Base-by-base conservation (phyloP, 495 filamentous ascomycete species). In the Trichoderma parareesei region DNA sequence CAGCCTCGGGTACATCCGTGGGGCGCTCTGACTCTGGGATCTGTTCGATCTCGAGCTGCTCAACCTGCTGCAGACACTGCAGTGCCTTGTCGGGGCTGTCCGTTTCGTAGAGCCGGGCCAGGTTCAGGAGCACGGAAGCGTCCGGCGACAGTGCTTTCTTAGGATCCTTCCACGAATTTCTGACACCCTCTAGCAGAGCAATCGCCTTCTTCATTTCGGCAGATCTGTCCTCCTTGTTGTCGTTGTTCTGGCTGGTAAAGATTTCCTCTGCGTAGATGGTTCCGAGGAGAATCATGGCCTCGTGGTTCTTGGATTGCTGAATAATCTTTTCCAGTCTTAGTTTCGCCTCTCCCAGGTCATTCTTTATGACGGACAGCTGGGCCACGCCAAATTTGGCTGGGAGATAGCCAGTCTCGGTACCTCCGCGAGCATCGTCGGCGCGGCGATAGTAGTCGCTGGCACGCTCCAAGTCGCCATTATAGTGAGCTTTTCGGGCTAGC, bases 221-320 rank as follows among this genome's bases (percentile, higher is more conserved):
- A 27, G 85, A 87, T 71, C 95, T 96, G 71, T 98, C 92, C 66
- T 98, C 94, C 71, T 92, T 95, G 64, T 78, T 80, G 2, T 85
- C 86, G 9, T 84, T 82, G 48, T 81, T 79, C 69, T 92, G 89
- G 42, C 84, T 88, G 5, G 86, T 78, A 67, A 97, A 97, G 2
- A 97, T 89, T 68, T 98, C 94, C 71, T 98, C 92, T 6, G 95
- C 94, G 70, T 93, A 90, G 14, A 98, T 75, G 33, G 91, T 91
- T 14, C 91, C 94, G 0, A 98, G 83, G 35, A 98, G 79, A 35
- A 88, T 88, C 88, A 93, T 93, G 6, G 91, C 91, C 72, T 98
- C 94, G n/a, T 90, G 78, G 68, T 85, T 95, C 71, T 91, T 95
- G 1, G 87, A 82, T 57, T 88, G 85, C 71, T 92, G 90, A 38